Percentiles rank a stretch among this genome's conserved stretches.
phyloP scores from a whole-genome alignment of 495 filamentous ascomycete species.

The Podospora conica region DNA sequence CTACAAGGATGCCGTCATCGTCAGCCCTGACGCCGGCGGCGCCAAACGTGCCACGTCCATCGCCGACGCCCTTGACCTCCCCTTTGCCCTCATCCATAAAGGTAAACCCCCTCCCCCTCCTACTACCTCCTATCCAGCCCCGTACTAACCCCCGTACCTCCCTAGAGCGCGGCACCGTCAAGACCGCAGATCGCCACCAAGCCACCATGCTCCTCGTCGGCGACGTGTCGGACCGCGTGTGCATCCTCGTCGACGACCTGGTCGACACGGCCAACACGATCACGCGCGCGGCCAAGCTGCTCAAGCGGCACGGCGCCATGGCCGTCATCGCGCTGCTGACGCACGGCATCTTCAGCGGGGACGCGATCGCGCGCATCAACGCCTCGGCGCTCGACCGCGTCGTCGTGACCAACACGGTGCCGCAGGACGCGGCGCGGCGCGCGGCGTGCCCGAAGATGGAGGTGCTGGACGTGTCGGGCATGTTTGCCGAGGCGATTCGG shows the following conservation, averaged over 20 bases:
- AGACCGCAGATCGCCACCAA: conserved; percentile 88
- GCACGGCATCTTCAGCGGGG: conserved; percentile 89
- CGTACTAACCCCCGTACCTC: not conserved
- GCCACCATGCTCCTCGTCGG: conserved; percentile 99
- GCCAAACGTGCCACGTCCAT: conserved; percentile 97
- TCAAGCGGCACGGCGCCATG: conserved; percentile 89
- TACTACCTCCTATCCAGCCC: not conserved
- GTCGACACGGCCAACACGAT: conserved; percentile 96
- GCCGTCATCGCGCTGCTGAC: conserved; percentile 87
- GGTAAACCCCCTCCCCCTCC: conserved; percentile 28
- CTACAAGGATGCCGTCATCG: conserved; percentile 83
- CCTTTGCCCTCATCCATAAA: conserved; percentile 97
- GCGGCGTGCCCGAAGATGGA: conserved; percentile 71
- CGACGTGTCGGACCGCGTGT: conserved; percentile 72
- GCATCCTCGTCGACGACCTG: conserved; percentile 90
- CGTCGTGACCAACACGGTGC: conserved; percentile 89
- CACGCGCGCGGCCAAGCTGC: conserved; percentile 87
- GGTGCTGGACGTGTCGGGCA: conserved; percentile 79
- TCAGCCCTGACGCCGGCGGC: conserved; percentile 95
- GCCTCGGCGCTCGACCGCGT: conserved; percentile 84
- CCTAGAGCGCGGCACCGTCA: conserved; percentile 88
- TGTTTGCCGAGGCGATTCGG: conserved; percentile 95
- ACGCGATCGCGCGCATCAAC: conserved; percentile 93
- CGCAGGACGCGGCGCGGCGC: conserved; percentile 69
- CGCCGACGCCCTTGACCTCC: conserved; percentile 84